Evolutionary conservation across 2,329 filamentous ascomycete genomes (phyloP).

Genomic region (Arthrobotrys sinensis): DNA sequence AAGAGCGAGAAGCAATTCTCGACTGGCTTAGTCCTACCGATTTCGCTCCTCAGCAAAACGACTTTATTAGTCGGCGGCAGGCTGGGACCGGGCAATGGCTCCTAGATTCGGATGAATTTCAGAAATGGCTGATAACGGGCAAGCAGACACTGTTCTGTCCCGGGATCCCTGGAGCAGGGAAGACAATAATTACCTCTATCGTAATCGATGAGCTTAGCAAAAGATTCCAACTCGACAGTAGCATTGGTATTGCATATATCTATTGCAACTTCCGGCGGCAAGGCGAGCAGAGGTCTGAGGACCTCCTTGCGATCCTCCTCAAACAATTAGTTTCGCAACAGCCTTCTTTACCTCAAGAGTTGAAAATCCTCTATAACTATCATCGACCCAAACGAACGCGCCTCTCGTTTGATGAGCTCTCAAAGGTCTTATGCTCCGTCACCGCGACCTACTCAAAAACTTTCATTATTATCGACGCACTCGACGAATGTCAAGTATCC

Average conservation of each 20-base stretch:
- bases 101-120: slow-evolving; percentile 67
- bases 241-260: slow-evolving; percentile 69
- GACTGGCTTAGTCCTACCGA: slow-evolving; percentile 28
- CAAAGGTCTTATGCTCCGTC: slow-evolving; percentile 61
- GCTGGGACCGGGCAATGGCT: slow-evolving; percentile 70
- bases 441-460: slow-evolving; percentile 1
- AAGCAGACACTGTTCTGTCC: slow-evolving; percentile 35
- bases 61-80: slow-evolving; percentile 65
- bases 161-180: slow-evolving; percentile 69
- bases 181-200: slow-evolving; percentile 70
- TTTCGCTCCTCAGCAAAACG: not conserved
- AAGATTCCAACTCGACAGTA: no score
- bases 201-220: slow-evolving; percentile 69
- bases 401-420: no score
- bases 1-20: no score
- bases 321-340: slow-evolving; percentile 67
- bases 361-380: no score
- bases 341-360: slow-evolving; percentile 65
- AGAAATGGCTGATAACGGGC: slow-evolving; percentile 65
- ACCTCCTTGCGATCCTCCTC: slow-evolving; percentile 66
- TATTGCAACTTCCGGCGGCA: slow-evolving; percentile 70
- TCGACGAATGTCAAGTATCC: slow-evolving; percentile 54
- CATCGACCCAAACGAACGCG: no score
- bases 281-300: slow-evolving; percentile 66
- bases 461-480: no score